phyloP scores from a whole-genome alignment of 805 yeast genomes.

The Ogataea chonburiensis region DNA sequence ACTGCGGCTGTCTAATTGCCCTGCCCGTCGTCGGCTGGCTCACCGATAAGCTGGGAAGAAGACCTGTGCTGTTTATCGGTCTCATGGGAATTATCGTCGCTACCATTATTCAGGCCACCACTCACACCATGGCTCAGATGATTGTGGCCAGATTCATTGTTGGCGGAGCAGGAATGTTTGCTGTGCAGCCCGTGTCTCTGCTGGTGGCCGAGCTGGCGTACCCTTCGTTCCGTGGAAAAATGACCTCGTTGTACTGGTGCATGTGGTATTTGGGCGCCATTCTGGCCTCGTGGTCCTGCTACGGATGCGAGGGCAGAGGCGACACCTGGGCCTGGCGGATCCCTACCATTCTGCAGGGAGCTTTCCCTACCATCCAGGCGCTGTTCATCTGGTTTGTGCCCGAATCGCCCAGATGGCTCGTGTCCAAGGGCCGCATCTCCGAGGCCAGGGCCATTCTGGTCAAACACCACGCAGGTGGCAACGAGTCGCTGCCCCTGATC shows the following conservation, averaged over 20 bases:
- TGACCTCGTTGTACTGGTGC: conserved; percentile 48
- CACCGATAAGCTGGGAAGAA: conserved; percentile 56
- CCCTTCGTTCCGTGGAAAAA: conserved; percentile 43
- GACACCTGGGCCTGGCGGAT: conserved; percentile 50
- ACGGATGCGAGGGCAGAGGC: conserved; percentile 36
- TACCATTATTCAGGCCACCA: conserved; percentile 49
- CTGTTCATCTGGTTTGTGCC: conserved; percentile 38
- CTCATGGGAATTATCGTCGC: conserved; percentile 53
- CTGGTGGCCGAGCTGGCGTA: conserved; percentile 50
- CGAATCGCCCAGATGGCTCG: conserved; percentile 45
- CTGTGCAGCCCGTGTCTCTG: conserved; percentile 46
- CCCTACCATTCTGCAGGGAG: conserved; percentile 52
- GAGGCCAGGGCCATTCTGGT: conserved; percentile 38
- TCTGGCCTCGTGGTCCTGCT: conserved; percentile 47
- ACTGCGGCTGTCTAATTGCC: conserved; percentile 38
- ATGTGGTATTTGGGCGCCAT: conserved; percentile 47
- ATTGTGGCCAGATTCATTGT: conserved; percentile 45
- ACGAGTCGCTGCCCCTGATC: conserved; percentile 31
- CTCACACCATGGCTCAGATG: conserved; percentile 36
- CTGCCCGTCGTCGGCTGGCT: conserved; percentile 34
- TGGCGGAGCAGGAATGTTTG: conserved; percentile 46
- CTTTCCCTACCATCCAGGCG: conserved; percentile 44
- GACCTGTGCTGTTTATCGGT: conserved; percentile 53
- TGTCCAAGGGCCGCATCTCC: conserved; percentile 36
- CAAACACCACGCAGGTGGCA: conserved; percentile 39